Base-by-base conservation (phyloP, 305 asterid species). In the Nicotiana rustica region DNA sequence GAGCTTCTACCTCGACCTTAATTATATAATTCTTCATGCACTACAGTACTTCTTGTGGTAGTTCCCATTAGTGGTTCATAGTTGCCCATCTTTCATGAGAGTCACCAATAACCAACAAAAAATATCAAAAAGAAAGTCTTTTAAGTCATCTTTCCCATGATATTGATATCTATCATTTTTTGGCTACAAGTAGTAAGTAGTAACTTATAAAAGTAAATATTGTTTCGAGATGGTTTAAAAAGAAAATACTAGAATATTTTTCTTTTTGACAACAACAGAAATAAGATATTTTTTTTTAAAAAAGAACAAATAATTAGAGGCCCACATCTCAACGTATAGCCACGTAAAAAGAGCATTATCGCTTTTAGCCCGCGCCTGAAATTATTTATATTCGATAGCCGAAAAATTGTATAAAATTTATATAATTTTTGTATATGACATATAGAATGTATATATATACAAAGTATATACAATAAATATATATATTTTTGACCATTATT, bases 51-150 rank as follows among this genome's bases (percentile, higher is more conserved):
- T 56, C 21, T 57, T 6, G 18, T 17, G 79, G 79, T 75, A 75
- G 79, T 49, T 75, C 64, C 44, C 79, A 52, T 75, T 75, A 75
- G 79, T 52, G 79, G 79, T 36, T 75, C 79, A 52, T 49, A 75
- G 79, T 75, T 75, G 9, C 47, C 79, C 65, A 49, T 13, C 29
- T 49, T 15, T 52, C 9, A 21, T 29, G 64, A 12, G 36, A 14
- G 79, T 49, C 38, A 0, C 62, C 29, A 73, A 47, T 49, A 75
- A 75, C 44, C 64, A 25, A 75, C 25, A 25, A 75, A 25, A 75
- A 75, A 25, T 15, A 25, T 52, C 52, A 21, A 14, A 52, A 73
- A 73, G 25, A 44, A 21, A 21, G 5, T 73, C 19, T 2, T 71
- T 44, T 19, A 47, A 19, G 13, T 61, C 8, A 18, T 71, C 13